Conservation (phyloP, 73 alveolate genomes). For the Blepharisma stoltei region DNA sequence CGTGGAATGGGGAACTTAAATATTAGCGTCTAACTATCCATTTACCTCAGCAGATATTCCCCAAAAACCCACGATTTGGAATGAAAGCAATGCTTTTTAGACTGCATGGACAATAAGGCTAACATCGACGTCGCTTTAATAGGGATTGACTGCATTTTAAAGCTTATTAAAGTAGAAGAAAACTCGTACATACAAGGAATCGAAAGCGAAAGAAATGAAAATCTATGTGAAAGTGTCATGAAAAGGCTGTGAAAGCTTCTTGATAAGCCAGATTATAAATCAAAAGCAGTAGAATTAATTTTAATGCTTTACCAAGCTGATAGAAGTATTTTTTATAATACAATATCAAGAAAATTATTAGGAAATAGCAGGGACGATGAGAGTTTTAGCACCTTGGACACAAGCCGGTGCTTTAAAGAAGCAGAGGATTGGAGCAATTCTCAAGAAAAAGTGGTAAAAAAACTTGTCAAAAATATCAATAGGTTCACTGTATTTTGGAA, state of each 20-base stretch:
- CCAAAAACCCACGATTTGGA: background rate
- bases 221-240: background rate
- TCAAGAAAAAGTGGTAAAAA: constrained; percentile 7
- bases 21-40: too few species aligned
- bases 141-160: background rate
- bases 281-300: constrained; percentile 15
- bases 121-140: background rate
- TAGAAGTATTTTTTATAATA: background rate
- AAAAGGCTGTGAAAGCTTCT: background rate
- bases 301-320: background rate
- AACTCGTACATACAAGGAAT: background rate
- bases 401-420: background rate
- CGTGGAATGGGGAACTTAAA: too few species aligned
- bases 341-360: background rate
- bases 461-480: background rate
- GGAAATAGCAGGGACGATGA: background rate
- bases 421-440: background rate
- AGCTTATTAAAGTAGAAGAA: background rate
- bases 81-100: background rate
- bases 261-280: background rate
- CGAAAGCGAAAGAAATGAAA: background rate
- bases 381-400: background rate
- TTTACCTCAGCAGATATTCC: too few species aligned
- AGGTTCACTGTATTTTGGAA: constrained; percentile 18
- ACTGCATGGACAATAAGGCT: background rate